Base-by-base conservation (phyloP, 768 basidiomycete species). In the Tulasnella sp. region DNA sequence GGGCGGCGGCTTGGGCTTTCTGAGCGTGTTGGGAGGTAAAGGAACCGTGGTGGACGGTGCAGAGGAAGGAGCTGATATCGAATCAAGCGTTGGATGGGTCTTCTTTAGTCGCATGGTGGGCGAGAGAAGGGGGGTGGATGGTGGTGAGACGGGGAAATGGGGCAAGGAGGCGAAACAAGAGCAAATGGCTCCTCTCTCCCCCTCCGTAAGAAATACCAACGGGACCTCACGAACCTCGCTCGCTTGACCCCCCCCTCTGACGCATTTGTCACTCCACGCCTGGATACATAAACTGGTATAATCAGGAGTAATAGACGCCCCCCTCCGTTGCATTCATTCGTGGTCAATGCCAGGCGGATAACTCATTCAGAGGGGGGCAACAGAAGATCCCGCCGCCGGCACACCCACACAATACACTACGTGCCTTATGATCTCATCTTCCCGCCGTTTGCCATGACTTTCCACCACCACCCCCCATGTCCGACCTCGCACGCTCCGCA, bases 401-500 rank as follows among this genome's bases (percentile, higher is more conserved):
- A 69, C 64, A 69, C 34, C 31, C 12, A 31, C 28, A 16, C 18
- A 69, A 37, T 16, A 69, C 31, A 69, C 31, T 69, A 14, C 12
- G 64, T 69, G 28, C 64, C 64, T 69, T 69, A 69, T 69, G 64
- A 69, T 69, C 64, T 69, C 64, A 69, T 69, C 64, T 69, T 69
- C 64, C 64, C 64, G 64, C 64, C 64, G 31, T 69, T 69, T 69
- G 34, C 64, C 64, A 69, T 69, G 64, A 69, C 64, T 74, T 80
- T 80, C 28, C 58, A 73, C 69, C 72, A 48, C 37, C 72, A 28
- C 72, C 37, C 31, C 41, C 31, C 72, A 80, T 80, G 79, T 46
- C 42, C n/a, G 72, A 73, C 46, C 79, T 80, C 41, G 72, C 72
- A 37, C 74, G 72, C 18, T 75, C 69, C 18, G 91, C 96, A 14